Percentiles rank a stretch among this genome's conserved stretches.
These are phyloP conservation scores for Tetrahymena malaccensis DNA, from an alignment of 73 alveolate genomes.

Conservation along the genomic window DNA sequence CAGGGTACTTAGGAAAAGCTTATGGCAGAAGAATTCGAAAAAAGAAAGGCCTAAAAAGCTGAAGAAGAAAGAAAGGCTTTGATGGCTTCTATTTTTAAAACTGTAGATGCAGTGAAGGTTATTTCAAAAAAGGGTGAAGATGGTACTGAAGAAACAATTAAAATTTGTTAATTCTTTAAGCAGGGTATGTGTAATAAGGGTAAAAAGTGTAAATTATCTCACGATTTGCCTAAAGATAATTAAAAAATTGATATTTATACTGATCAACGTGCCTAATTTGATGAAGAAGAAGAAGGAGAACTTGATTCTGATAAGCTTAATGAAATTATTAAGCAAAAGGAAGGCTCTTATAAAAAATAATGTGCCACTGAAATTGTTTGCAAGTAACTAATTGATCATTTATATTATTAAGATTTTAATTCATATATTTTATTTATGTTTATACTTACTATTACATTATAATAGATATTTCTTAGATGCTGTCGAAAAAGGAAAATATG, in stretches of 20 bases:
- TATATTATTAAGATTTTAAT: no score
- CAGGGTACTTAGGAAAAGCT: conserved; percentile 16
- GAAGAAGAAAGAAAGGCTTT: conserved; percentile 75
- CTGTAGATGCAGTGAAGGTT: conserved; percentile 59
- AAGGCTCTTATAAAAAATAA: not conserved
- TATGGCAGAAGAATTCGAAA: conserved; percentile 48
- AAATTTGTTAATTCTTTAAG: conserved; percentile 82
- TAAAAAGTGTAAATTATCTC: conserved; percentile 87
- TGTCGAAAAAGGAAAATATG: conserved; percentile 83
- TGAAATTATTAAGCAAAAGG: conserved; percentile 6
- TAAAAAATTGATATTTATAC: conserved; percentile 87
- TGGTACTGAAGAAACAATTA: conserved; percentile 80
- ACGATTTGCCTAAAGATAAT: conserved; percentile 72
- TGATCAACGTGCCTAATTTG: conserved; percentile 59
- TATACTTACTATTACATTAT: conserved; percentile 34
- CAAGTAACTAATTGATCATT: not conserved
- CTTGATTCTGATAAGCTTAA: conserved; percentile 18
- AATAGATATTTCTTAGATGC: conserved; percentile 72
- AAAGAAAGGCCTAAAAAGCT: conserved; percentile 76
- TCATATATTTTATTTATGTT: no score
- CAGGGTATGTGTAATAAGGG: conserved; percentile 86
- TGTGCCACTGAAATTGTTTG: not conserved
- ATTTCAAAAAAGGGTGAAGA: conserved; percentile 53
- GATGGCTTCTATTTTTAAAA: conserved; percentile 70
- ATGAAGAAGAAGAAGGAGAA: conserved; percentile 34